Evolutionary conservation across 2,329 filamentous ascomycete species (phyloP).

Genomic region (Colletotrichum salicis): DNA sequence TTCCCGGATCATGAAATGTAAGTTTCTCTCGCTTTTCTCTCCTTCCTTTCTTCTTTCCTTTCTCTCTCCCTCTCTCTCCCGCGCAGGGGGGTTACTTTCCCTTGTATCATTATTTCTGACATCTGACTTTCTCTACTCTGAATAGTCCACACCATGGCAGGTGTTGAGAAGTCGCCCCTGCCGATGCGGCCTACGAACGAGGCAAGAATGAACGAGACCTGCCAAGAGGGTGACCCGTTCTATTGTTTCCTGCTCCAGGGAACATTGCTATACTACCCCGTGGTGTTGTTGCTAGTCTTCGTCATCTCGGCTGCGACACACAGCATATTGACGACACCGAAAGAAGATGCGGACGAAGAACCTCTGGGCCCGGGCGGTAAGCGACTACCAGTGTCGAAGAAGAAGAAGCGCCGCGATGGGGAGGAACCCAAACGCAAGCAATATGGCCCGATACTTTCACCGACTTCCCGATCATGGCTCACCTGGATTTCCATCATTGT

Average conservation of each 20-base stretch:
- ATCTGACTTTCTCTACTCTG: conserved; percentile 21
- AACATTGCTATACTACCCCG: conserved; percentile 63
- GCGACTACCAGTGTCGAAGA: conserved; percentile 78
- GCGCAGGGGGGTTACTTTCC: conserved; percentile 25
- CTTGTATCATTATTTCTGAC: conserved; percentile 33
- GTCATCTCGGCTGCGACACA: conserved; percentile 61
- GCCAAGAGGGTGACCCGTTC: conserved; percentile 19
- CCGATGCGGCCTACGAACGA: conserved; percentile 19
- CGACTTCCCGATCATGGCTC: conserved; percentile 77
- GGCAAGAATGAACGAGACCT: conserved; percentile 22
- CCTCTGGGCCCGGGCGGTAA: conserved; percentile 87
- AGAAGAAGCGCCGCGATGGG: conserved; percentile 54
- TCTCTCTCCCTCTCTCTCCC: conserved; percentile 17
- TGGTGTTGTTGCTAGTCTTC: conserved; percentile 63
- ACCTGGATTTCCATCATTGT: conserved; percentile 78
- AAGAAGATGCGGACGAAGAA: conserved; percentile 56
- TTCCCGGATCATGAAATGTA: conserved; percentile 32
- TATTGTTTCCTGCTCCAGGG: conserved; percentile 51
- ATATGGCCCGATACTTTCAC: conserved; percentile 55
- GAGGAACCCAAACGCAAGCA: conserved; percentile 44
- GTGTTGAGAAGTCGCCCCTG: conserved; percentile 43
- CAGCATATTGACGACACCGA: conserved; percentile 63
- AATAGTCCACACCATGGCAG: conserved; percentile 46
- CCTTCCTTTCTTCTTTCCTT: conserved; percentile 12
- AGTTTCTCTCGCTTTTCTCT: conserved; percentile 7